Evolutionary conservation across 2,329 filamentous ascomycete genomes (phyloP).

Genomic region (Sclerotinia minor): DNA sequence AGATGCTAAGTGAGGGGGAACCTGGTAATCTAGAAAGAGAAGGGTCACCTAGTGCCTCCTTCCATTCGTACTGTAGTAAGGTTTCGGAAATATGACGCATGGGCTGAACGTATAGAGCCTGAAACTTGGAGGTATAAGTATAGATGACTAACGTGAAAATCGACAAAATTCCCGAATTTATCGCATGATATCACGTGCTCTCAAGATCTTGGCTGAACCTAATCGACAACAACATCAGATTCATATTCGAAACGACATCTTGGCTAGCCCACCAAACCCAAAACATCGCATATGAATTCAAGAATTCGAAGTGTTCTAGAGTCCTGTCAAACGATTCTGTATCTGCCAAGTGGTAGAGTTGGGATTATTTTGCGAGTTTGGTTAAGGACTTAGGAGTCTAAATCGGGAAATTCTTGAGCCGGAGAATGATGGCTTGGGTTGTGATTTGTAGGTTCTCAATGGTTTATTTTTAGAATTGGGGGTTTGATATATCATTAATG

Average conservation of each 20-base stretch:
- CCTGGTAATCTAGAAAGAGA: no score
- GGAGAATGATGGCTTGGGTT: background rate
- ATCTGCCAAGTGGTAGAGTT: background rate
- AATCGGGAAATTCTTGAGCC: background rate
- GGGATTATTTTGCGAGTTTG: slow-evolving; percentile 5
- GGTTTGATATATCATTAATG: slow-evolving; percentile 6
- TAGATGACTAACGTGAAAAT: background rate
- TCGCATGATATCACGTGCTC: slow-evolving; percentile 1
- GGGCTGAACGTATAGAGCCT: no score
- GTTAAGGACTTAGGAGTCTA: background rate
- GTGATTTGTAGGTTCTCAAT: background rate
- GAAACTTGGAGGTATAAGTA: no score
- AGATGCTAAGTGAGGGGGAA: no score
- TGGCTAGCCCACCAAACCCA: background rate
- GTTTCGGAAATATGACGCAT: no score
- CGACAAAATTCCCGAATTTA: background rate
- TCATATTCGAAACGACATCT: slow-evolving; percentile 14
- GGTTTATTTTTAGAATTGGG: slow-evolving; percentile 10
- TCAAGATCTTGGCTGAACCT: background rate
- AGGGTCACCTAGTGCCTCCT: no score
- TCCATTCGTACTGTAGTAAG: no score
- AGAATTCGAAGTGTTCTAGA: background rate
- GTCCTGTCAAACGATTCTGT: background rate
- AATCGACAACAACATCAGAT: background rate
- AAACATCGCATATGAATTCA: no score